A percentile compares a stretch with the other conserved stretches of the same genome.
These are phyloP conservation scores for Ceratocystis harringtonii DNA, from an alignment of 2,329 filamentous ascomycete species.

Conservation along the genomic window DNA sequence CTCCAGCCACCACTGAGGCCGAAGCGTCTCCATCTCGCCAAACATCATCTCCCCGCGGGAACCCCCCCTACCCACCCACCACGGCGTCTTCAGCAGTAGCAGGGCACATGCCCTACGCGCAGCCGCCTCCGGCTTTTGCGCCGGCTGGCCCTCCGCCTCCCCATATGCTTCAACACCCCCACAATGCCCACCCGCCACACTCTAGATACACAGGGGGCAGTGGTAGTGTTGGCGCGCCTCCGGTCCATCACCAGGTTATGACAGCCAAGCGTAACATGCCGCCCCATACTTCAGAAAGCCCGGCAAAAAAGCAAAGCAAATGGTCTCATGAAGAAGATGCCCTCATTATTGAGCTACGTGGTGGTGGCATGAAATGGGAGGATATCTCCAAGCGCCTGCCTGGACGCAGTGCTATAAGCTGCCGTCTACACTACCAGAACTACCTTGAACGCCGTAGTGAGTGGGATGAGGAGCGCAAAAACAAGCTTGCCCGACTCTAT, in stretches of 20 bases:
- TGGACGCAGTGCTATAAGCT: slow-evolving; percentile 85
- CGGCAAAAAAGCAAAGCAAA: slow-evolving; percentile 89
- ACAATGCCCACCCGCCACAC: neutral
- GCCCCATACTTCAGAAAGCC: slow-evolving; percentile 46
- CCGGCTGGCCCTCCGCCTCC: slow-evolving; percentile 15
- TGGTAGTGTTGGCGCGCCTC: slow-evolving; percentile 12
- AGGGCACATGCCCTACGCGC: slow-evolving; percentile 15
- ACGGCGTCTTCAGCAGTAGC: slow-evolving; percentile 16
- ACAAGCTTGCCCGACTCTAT: slow-evolving; percentile 86
- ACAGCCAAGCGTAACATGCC: slow-evolving; percentile 36
- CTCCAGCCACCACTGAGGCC: slow-evolving; percentile 21
- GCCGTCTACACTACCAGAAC: slow-evolving; percentile 90
- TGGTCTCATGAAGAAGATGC: slow-evolving; percentile 90
- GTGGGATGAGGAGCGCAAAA: slow-evolving; percentile 96
- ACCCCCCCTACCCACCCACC: slow-evolving; percentile 16
- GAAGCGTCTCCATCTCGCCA: slow-evolving; percentile 18
- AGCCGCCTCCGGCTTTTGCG: slow-evolving; percentile 17
- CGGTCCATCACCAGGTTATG: slow-evolving; percentile 20
- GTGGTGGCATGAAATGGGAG: slow-evolving; percentile 94
- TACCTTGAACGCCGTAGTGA: slow-evolving; percentile 85
- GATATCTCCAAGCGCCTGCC: slow-evolving; percentile 87
- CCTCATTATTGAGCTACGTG: slow-evolving; percentile 82
- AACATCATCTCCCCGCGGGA: slow-evolving; percentile 21
- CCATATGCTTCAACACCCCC: slow-evolving; percentile 23
- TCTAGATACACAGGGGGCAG: slow-evolving; percentile 1